Percentiles rank a stretch among this genome's conserved stretches.
Conservation (phyloP, 1,284 basidiomycete species). For the Moesziomyces sp. region DNA sequence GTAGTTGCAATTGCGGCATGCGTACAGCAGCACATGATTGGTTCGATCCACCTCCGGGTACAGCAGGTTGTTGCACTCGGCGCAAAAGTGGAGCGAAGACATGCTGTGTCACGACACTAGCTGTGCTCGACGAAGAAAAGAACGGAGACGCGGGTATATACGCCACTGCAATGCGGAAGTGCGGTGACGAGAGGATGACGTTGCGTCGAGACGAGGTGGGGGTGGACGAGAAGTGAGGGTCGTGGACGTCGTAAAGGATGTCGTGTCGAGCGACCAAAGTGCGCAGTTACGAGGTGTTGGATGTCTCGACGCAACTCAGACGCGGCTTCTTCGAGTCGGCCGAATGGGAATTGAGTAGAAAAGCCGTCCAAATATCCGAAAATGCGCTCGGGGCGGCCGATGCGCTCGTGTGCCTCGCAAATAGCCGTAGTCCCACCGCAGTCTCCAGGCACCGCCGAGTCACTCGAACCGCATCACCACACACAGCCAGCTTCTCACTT, state of each 20-base stretch:
- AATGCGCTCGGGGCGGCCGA: not conserved
- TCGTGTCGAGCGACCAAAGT: not conserved
- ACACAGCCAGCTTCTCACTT: not conserved
- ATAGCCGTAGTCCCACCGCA: not conserved
- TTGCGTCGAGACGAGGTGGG: not conserved
- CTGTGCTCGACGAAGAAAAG: too few relatives aligned
- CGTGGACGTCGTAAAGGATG: slow-evolving; percentile 4
- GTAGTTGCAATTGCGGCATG: slow-evolving; percentile 90
- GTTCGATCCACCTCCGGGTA: slow-evolving; percentile 84
- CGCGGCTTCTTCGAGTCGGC: slow-evolving; percentile 40
- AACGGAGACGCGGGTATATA: not conserved
- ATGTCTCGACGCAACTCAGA: not conserved
- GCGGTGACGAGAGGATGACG: slow-evolving; percentile 6
- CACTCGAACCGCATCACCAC: not conserved
- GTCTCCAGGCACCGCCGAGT: too few relatives aligned
- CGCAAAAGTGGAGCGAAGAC: slow-evolving; percentile 65
- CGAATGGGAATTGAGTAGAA: not conserved
- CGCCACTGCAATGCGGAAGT: not conserved
- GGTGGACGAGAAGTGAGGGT: not conserved
- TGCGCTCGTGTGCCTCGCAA: not conserved
- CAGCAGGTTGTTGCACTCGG: slow-evolving; percentile 81
- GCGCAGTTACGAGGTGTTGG: slow-evolving; percentile 8
- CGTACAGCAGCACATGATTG: slow-evolving; percentile 87
- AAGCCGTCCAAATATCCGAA: slow-evolving; percentile 29
- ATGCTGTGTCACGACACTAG: slow-evolving; percentile 19